Percentiles rank a stretch among this genome's conserved stretches.
Evolutionary conservation across 2,329 filamentous ascomycete species (phyloP).

Genomic region (Alternaria viburni): DNA sequence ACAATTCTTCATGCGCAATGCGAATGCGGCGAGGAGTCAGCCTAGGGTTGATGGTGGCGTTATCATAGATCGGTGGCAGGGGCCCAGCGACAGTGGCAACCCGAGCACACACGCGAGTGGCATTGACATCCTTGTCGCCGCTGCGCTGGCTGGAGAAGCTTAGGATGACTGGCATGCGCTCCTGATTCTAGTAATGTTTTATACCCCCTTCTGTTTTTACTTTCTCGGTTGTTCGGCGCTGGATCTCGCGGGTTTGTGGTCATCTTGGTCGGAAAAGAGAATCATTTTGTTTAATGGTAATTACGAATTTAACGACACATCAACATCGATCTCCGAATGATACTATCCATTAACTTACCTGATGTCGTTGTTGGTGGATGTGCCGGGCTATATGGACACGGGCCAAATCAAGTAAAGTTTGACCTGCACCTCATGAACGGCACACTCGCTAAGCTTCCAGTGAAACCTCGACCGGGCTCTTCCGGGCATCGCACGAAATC

Average conservation of each 20-base stretch:
- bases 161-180: neutral
- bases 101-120: slow-evolving; percentile 68
- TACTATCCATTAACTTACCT: neutral
- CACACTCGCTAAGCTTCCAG: neutral
- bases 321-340: neutral
- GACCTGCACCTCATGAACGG: neutral
- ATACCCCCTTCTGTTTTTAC: slow-evolving; percentile 5
- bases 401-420: neutral
- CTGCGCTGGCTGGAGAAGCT: slow-evolving; percentile 17
- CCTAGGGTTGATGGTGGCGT: slow-evolving; percentile 49
- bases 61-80: slow-evolving; percentile 66
- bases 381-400: neutral
- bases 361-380: neutral
- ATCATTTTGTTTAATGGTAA: slow-evolving; percentile 6
- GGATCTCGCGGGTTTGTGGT: neutral
- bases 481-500: neutral
- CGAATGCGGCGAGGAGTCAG: slow-evolving; percentile 39
- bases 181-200: slow-evolving; percentile 5
- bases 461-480: neutral
- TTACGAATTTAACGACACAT: neutral
- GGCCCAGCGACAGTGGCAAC: slow-evolving; percentile 58
- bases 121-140: slow-evolving; percentile 68
- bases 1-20: slow-evolving; percentile 43
- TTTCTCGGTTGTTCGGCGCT: slow-evolving; percentile 1
- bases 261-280: neutral